Base-by-base conservation (phyloP, 371 early-diverging fungal genomes). In the Mortierella sp. region DNA sequence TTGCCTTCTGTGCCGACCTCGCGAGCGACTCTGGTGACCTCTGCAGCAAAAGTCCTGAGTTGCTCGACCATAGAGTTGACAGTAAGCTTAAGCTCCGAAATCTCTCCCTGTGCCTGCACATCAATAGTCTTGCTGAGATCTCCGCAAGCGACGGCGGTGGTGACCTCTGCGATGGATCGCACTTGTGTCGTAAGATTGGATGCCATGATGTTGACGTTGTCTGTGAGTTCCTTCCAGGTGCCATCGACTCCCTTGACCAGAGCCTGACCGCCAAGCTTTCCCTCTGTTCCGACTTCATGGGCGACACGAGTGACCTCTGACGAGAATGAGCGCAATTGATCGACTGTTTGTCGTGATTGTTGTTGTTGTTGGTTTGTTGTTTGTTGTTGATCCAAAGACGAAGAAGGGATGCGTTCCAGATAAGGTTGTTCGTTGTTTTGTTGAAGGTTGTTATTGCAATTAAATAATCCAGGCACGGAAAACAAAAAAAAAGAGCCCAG, bases 31-130 rank as follows among this genome's bases (percentile, higher is more conserved):
- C 91, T 87, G 1, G 90, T 89, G 0, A 89, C 90, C 66, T 90
- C 90, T 19, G 80, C 74, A 0, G 87, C 86, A 67, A 90, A 88
- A 1, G 80, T 80, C 69, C 83, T 78, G 4, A 90, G 77, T 68
- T 89, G 90, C n/a, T 87, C 88, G 13, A 89, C 91, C 92, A 93
- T 92, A 31, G 87, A 84, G 73, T 92, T 92, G 66, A 93, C 88
- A 14, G 91, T 90, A n/a, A 86, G 85, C 70, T 91, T 91, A 3
- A 91, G 71, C 45, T 65, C 86, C 64, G 39, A 79, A 66, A 72
- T 85, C 71, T 70, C 84, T 41, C 65, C 87, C 70, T 65, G 71
- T n/a, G 61, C 79, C 67, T 74, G 84, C 1, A 90, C 89, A n/a
- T 86, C 86, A 61, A 93, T 87, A 73, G 89, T 91, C 52, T 88